These are phyloP conservation scores for Geotrichum candidum DNA, from an alignment of 1,139 yeast genomes.

Conservation along the genomic window DNA sequence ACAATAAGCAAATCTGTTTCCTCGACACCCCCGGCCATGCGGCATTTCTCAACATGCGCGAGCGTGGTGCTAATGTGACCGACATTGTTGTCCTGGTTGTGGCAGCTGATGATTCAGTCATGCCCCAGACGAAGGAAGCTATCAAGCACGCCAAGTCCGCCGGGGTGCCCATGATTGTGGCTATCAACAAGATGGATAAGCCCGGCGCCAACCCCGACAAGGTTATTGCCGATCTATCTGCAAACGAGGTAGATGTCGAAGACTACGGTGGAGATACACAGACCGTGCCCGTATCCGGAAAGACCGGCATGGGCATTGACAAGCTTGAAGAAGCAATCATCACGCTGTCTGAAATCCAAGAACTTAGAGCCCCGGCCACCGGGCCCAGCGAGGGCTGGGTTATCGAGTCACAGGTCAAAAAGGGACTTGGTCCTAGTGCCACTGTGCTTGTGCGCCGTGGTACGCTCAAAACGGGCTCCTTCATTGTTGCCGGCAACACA, in stretches of 20 bases:
- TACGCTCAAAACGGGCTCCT: constrained; percentile 58
- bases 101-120: constrained; percentile 97
- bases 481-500: constrained; percentile 78
- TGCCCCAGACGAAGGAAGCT: constrained; percentile 97
- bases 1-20: constrained; percentile 70
- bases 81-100: constrained; percentile 90
- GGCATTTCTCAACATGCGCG: constrained; percentile 92
- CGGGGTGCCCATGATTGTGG: constrained; percentile 83
- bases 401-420: constrained; percentile 75
- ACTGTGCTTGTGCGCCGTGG: constrained; percentile 82
- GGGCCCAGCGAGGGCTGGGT: constrained; percentile 78
- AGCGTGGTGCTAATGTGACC: constrained; percentile 91
- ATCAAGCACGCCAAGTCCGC: constrained; percentile 84
- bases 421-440: constrained; percentile 82
- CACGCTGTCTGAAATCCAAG: constrained; percentile 76
- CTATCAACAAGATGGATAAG: constrained; percentile 87
- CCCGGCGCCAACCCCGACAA: constrained; percentile 65
- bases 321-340: constrained; percentile 84
- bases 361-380: constrained; percentile 56
- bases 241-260: constrained; percentile 77
- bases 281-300: constrained; percentile 80
- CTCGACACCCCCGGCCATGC: constrained; percentile 98
- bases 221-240: constrained; percentile 71
- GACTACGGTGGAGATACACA: constrained; percentile 96
- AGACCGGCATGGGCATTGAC: constrained; percentile 80